Percentiles rank a stretch among this genome's conserved stretches.
These are phyloP conservation scores for Pestalotiopsis sp. DNA, from an alignment of 2,329 filamentous ascomycete genomes.

Conservation along the genomic window DNA sequence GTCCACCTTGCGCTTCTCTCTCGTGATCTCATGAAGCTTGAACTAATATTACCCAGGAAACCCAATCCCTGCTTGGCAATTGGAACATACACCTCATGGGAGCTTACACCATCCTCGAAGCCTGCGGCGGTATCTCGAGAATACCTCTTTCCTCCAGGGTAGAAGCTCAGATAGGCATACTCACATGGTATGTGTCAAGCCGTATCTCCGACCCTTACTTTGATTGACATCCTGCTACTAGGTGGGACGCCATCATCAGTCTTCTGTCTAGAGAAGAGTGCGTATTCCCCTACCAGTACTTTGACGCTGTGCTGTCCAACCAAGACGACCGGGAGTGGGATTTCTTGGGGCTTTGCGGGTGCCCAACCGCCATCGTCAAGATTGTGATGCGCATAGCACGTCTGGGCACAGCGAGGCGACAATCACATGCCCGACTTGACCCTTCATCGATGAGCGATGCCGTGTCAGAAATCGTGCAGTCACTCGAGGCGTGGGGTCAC, in stretches of 20 bases:
- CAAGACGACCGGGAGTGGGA: background rate
- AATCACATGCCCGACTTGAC: background rate
- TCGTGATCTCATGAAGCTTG: too few relatives aligned
- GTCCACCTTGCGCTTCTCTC: background rate
- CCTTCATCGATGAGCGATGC: background rate
- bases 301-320: constrained; percentile 2
- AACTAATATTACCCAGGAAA: background rate
- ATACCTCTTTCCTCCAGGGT: background rate
- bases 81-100: constrained; percentile 9
- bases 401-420: background rate
- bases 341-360: constrained; percentile 11
- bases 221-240: background rate
- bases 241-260: constrained; percentile 12
- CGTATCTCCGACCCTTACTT: background rate
- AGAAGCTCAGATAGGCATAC: background rate
- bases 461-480: background rate
- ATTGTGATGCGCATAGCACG: constrained; percentile 5
- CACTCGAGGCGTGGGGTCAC: constrained; percentile 3
- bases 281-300: constrained; percentile 7
- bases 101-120: background rate
- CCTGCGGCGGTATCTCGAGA: background rate
- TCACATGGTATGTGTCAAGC: background rate
- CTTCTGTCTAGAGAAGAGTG: constrained; percentile 9
- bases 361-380: background rate
- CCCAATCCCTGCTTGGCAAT: constrained; percentile 6